phyloP scores from a whole-genome alignment of 768 basidiomycete genomes.

The Lactifluus piperatus region DNA sequence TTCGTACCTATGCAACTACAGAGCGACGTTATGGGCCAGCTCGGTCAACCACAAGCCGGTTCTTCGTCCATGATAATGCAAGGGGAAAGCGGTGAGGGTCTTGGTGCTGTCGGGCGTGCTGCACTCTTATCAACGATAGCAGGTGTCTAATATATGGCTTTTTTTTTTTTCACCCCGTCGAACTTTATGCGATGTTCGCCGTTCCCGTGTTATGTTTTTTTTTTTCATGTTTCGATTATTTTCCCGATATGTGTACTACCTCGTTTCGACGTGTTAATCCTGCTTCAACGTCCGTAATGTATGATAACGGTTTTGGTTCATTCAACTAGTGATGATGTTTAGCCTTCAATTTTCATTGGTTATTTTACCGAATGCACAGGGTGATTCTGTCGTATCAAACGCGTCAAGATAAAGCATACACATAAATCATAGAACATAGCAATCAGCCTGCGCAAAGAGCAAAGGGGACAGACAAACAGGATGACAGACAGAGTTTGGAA shows the following conservation, averaged over 20 bases:
- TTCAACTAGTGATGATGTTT: neutral
- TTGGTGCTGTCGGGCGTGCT: conserved; percentile 39
- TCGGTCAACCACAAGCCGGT: conserved; percentile 24
- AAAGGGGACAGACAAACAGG: neutral
- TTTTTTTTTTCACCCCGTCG: neutral
- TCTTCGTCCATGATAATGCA: conserved; percentile 24
- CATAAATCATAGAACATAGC: neutral
- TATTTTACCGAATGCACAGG: neutral
- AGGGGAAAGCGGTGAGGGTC: conserved; percentile 34
- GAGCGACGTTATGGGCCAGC: conserved; percentile 53
- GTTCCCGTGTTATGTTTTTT: neutral
- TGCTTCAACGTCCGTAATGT: neutral
- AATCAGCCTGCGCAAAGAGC: neutral
- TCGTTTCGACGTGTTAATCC: neutral
- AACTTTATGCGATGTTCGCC: neutral
- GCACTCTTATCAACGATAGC: conserved; percentile 46
- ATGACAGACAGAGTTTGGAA: neutral
- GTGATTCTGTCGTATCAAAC: neutral
- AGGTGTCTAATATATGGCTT: conserved; percentile 28
- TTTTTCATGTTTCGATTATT: neutral
- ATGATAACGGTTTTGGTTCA: neutral
- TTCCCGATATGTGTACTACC: neutral
- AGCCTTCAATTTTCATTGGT: neutral
- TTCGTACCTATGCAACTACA: conserved; percentile 92
- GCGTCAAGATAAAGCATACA: conserved; percentile 13